A percentile compares a stretch with the other conserved stretches of the same genome.
Conservation (phyloP, 352 stramenopile species). For the Phytophthora palmivora region DNA sequence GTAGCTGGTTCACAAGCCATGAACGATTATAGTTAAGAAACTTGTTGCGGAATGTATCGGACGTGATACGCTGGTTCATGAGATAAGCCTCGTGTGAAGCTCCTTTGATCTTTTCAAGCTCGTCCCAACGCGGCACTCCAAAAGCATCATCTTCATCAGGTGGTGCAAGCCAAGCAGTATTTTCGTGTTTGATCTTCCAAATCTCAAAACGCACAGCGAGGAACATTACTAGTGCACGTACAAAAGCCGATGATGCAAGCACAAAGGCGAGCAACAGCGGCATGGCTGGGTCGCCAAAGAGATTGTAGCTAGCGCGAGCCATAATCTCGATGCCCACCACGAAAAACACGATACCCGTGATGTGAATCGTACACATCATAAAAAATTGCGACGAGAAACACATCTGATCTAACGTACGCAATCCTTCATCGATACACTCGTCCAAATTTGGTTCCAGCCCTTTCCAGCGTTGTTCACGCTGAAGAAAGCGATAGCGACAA, state of each 20-base stretch:
- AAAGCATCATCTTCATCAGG: slow-evolving; percentile 94
- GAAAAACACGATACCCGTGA: slow-evolving; percentile 96
- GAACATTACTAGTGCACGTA: slow-evolving; percentile 80
- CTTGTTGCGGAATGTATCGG: slow-evolving; percentile 97
- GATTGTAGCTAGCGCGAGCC: slow-evolving; percentile 93
- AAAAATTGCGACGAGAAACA: slow-evolving; percentile 99
- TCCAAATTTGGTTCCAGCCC: slow-evolving; percentile 96
- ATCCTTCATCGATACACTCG: slow-evolving; percentile 96
- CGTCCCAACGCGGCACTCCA: slow-evolving; percentile 91
- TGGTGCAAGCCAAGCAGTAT: slow-evolving; percentile 93
- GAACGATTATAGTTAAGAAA: slow-evolving; percentile 98
- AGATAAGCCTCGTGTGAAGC: slow-evolving; percentile 94
- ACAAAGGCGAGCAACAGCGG: slow-evolving; percentile 86
- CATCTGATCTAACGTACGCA: slow-evolving; percentile 96
- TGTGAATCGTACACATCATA: slow-evolving; percentile 96
- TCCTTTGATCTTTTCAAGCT: slow-evolving; percentile 94
- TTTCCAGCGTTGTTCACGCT: slow-evolving; percentile 97
- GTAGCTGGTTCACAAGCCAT: slow-evolving; percentile 97
- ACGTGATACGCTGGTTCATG: slow-evolving; percentile 98
- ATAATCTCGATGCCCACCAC: slow-evolving; percentile 97
- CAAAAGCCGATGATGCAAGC: slow-evolving; percentile 54
- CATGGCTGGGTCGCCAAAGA: slow-evolving; percentile 96
- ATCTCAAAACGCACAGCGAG: slow-evolving; percentile 91
- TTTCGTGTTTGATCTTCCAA: slow-evolving; percentile 97
- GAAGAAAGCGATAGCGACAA: slow-evolving; percentile 95